These are phyloP conservation scores for Tieghemostelium lacteum DNA, from an alignment of 78 protist species.

Conservation along the genomic window DNA sequence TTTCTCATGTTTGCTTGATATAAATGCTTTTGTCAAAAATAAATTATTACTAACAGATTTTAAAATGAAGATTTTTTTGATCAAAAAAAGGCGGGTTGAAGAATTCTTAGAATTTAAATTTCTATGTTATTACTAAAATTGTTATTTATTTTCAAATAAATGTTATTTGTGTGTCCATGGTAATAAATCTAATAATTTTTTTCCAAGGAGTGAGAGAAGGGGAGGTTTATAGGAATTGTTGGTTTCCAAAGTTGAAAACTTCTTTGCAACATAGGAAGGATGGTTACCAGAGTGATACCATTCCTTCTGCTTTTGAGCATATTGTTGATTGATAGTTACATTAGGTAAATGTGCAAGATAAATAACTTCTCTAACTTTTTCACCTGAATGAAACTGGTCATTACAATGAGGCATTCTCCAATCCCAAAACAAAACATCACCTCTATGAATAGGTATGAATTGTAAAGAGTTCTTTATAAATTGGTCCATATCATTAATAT, in stretches of 20 bases:
- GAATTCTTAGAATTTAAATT: too few relatives aligned
- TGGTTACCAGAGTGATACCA: constrained; percentile 58
- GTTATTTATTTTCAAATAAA: too few relatives aligned
- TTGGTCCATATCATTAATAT: neutral
- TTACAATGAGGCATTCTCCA: constrained; percentile 72
- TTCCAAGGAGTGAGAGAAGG: constrained; percentile 12
- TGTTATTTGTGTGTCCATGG: neutral
- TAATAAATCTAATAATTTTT: neutral
- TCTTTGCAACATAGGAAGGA: constrained; percentile 54
- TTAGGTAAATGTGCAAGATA: constrained; percentile 66
- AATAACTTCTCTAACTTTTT: constrained; percentile 43
- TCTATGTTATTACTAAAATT: too few relatives aligned
- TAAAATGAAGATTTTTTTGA: too few relatives aligned
- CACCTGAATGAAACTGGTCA: constrained; percentile 30
- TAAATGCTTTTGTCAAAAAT: too few relatives aligned
- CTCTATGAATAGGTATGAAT: constrained; percentile 38
- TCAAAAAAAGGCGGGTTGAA: too few relatives aligned
- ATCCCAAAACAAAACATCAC: constrained; percentile 72
- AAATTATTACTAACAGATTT: too few relatives aligned
- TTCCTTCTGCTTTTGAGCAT: constrained; percentile 8
- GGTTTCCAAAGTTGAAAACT: constrained; percentile 36
- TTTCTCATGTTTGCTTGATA: too few relatives aligned
- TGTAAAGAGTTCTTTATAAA: constrained; percentile 2
- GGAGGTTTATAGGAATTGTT: constrained; percentile 15
- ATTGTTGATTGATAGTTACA: constrained; percentile 33